Evolutionary conservation across 140 eudicot genomes (phyloP).

Genomic region (Eryngium alpinum): DNA sequence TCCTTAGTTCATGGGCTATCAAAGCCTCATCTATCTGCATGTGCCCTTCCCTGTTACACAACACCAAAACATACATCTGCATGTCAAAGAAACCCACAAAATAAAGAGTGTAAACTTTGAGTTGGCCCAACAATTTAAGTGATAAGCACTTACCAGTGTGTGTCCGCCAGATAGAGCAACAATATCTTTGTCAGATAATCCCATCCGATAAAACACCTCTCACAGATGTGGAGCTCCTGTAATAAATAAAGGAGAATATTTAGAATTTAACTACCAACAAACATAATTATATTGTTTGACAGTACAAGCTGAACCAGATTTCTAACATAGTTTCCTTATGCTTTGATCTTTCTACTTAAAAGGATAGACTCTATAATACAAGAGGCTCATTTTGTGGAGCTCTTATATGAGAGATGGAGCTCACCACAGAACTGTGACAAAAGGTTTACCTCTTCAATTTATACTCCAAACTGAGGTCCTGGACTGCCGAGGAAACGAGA

Average conservation of each 20-base stretch:
- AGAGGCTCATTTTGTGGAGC: not conserved
- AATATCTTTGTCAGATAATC: constrained; percentile 87
- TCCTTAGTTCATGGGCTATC: constrained; percentile 97
- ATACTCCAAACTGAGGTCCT: not conserved
- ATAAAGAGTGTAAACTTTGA: constrained; percentile 4
- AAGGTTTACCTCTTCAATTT: not conserved
- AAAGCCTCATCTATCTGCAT: constrained; percentile 95
- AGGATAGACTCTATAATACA: not conserved
- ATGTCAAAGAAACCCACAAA: constrained; percentile 12
- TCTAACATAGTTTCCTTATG: not conserved
- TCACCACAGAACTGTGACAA: not conserved
- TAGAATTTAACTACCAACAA: not conserved
- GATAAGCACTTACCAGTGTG: constrained; percentile 62
- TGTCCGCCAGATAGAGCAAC: constrained; percentile 98
- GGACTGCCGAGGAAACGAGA: not conserved
- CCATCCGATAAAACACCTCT: constrained; percentile 93
- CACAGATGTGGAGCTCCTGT: constrained; percentile 83
- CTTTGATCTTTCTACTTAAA: not conserved
- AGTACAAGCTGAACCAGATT: not conserved
- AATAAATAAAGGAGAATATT: not conserved
- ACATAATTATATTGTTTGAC: not conserved
- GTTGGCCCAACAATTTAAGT: not conserved
- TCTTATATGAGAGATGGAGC: not conserved
- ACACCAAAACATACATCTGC: constrained; percentile 9
- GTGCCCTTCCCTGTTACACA: constrained; percentile 76